Evolutionary conservation across 2,329 filamentous ascomycete species (phyloP), one percentile per base, ranked within the genome.

Genomic region (Kalaharituber pfeilii): DNA sequence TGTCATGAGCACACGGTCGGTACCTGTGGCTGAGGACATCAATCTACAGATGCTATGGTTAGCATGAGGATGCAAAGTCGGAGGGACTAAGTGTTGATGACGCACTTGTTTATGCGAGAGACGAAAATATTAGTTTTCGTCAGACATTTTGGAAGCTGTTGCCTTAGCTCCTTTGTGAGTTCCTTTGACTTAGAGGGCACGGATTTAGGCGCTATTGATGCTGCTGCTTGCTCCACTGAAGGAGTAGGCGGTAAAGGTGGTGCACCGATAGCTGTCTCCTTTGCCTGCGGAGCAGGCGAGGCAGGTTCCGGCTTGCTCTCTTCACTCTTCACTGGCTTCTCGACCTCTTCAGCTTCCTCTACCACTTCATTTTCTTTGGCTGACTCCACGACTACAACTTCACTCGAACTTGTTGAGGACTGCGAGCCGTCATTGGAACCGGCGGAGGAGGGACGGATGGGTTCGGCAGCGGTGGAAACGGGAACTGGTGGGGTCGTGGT

Each of bases 1-100:
- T 61, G 82, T 77, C 59, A 81, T 75, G 62, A 88, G 78, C 58
- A 80, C 72, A 50, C 77, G 75, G 69, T 87, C 84, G 66, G 82
- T 78, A 64, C 83, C 82, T 30, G 75, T 68, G 45, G 82, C 78
- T 8, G 81, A 82, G 59, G 78, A 75, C 62, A 86, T 72, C 65
- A 83, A 77, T 60, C 79, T 79, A 26, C 28, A 6, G n/a, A 15
- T 42, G 49, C 39, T 3, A 24, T 49, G 36, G 13, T 22, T 36
- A 22, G 28, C 51, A 22, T 26, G 25, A n/a, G n/a, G n/a, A n/a
- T n/a, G n/a, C n/a, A n/a, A n/a, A n/a, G n/a, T n/a, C n/a, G 24
- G 42, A 44, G 44, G 11, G 53, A 26, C 28, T 24, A 18, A 30
- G n/a, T 25, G 49, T 7, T 9, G 20, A 33, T 22, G 28, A 15